Base-by-base conservation (phyloP, 2,329 filamentous ascomycete genomes). In the Penicillium sp. region DNA sequence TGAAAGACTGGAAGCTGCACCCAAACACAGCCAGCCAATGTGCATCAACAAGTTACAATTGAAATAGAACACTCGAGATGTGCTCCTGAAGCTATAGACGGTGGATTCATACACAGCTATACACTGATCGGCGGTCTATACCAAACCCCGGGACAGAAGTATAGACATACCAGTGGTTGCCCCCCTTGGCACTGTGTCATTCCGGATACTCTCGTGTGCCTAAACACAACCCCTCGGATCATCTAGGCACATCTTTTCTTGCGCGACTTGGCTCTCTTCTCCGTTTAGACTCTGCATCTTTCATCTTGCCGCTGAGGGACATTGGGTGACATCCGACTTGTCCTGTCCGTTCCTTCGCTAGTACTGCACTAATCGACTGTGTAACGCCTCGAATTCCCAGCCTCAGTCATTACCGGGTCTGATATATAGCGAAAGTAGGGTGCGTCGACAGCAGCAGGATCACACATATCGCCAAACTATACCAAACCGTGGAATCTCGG, bases 311-410 rank as follows among this genome's bases (percentile, higher is more conserved):
- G 46, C 47, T 54, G 52, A 48, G 57, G 63, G 60, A 63, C 76
- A 92, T 91, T 92, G 96, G 70, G 64, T 61, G 53, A 39, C 22
- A 50, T 61, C 58, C 63, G 60, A 64, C 45, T 57, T 51, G 55
- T 58, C 56, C 63, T 63, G 63, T 64, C 58, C 60, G 56, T 62
- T 65, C 64, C 57, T 65, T 66, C 55, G 49, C 47, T 50, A 18
- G 50, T 46, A 51, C 34, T 49, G 24, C 52, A 54, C 56, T 60
- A 10, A 31, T 56, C 57, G 47, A 54, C 59, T 52, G 57, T 57
- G 47, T 49, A 42, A 1, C 24, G n/a, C 43, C 43, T 13, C 29
- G 8, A 27, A 18, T 14, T 43, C 42, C 13, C 13, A 49, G 31
- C 34, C 11, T 51, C 52, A 47, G 49, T 62, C 52, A 5, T 58